phyloP scores from a whole-genome alignment of 2,329 filamentous ascomycete species.

The Biscogniauxia mediterranea region DNA sequence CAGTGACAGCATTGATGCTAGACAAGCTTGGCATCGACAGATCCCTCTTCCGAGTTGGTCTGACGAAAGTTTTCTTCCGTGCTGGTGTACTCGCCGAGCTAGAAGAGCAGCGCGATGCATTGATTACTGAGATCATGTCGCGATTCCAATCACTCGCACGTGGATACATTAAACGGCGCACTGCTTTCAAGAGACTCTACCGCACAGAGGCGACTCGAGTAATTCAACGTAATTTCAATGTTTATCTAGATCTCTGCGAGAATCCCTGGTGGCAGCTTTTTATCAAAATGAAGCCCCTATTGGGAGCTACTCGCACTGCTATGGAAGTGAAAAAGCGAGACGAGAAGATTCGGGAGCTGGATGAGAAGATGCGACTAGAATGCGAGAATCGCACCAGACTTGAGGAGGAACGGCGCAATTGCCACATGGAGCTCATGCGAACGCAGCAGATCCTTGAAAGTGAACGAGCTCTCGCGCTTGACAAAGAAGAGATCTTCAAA shows the following conservation, averaged over 20 bases:
- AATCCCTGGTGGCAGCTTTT: constrained; percentile 98
- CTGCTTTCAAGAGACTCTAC: constrained; percentile 90
- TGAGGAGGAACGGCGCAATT: constrained; percentile 87
- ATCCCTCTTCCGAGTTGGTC: constrained; percentile 84
- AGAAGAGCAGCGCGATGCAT: constrained; percentile 88
- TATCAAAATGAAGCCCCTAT: constrained; percentile 88
- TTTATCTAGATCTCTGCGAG: constrained; percentile 83
- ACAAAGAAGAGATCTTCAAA: constrained; percentile 99
- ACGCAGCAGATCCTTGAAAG: constrained; percentile 95
- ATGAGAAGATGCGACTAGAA: constrained; percentile 79
- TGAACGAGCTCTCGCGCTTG: constrained; percentile 88
- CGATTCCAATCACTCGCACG: constrained; percentile 89
- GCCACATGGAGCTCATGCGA: constrained; percentile 80
- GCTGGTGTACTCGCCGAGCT: constrained; percentile 93
- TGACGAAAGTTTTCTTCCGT: constrained; percentile 98
- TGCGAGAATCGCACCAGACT: constrained; percentile 71
- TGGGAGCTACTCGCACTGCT: constrained; percentile 88
- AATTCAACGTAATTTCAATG: constrained; percentile 89
- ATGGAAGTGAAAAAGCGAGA: constrained; percentile 94
- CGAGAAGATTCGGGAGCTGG: constrained; percentile 85
- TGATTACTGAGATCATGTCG: constrained; percentile 92
- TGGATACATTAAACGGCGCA: constrained; percentile 83
- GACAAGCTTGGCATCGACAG: constrained; percentile 84
- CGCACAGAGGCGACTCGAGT: constrained; percentile 92
- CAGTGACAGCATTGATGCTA: constrained; percentile 80